Conservation (phyloP, 2,329 filamentous ascomycete genomes). For the Pseudogymnoascus sp. region DNA sequence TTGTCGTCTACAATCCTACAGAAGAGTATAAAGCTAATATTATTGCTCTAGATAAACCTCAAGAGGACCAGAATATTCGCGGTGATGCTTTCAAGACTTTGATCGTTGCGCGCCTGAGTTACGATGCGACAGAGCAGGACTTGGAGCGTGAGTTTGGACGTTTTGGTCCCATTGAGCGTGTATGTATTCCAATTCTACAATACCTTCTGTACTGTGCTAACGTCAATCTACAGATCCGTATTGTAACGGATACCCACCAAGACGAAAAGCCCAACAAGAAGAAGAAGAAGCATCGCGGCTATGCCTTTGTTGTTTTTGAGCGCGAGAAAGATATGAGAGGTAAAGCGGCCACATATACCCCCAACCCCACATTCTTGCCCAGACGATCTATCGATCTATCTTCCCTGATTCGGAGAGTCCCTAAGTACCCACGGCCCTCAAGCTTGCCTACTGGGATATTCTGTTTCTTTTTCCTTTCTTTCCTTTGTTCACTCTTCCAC, state of each 20-base stretch:
- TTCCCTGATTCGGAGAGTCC: conserved; percentile 31
- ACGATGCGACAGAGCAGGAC: conserved; percentile 82
- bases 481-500: conserved; percentile 22
- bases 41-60: conserved; percentile 60
- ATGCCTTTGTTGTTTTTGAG: conserved; percentile 95
- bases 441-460: conserved; percentile 32
- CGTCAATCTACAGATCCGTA: conserved; percentile 61
- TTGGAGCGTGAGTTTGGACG: conserved; percentile 89
- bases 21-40: background rate
- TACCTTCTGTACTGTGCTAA: background rate
- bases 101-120: conserved; percentile 84
- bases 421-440: conserved; percentile 30
- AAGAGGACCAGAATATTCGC: conserved; percentile 78
- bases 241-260: conserved; percentile 70
- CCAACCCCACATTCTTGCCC: conserved; percentile 28
- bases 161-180: conserved; percentile 88
- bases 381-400: conserved; percentile 20
- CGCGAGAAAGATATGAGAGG: conserved; percentile 99
- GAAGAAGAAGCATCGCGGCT: conserved; percentile 77
- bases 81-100: conserved; percentile 94
- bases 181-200: conserved; percentile 37
- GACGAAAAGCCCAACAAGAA: conserved; percentile 66
- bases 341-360: conserved; percentile 51
- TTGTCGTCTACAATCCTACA: background rate
- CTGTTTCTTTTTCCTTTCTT: conserved; percentile 21